Percentiles rank a stretch among this genome's conserved stretches.
phyloP scores from a whole-genome alignment of 1,284 basidiomycete species.

The Exsudoporus floridanus region DNA sequence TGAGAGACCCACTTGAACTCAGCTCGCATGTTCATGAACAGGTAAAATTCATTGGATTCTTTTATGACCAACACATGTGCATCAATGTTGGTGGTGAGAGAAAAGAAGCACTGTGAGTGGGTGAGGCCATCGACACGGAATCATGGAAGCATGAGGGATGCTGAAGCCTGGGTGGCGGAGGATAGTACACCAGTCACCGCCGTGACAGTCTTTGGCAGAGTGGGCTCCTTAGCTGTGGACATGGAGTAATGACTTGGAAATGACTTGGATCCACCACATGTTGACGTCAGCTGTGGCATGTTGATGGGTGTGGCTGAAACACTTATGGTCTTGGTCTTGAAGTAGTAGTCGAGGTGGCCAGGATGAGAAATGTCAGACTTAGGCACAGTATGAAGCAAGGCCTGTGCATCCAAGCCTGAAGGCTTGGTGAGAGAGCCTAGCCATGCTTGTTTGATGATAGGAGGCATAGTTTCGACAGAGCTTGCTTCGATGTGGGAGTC shows the following conservation, averaged over 20 bases:
- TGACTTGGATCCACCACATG: too few species aligned
- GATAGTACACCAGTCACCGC: neutral
- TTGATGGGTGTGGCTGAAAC: neutral
- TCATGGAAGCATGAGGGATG: neutral
- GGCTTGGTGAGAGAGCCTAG: neutral
- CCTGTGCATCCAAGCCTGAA: too few species aligned
- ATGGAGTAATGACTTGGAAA: neutral
- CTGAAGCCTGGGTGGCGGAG: neutral
- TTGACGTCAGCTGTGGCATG: too few species aligned
- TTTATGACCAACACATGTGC: too few species aligned
- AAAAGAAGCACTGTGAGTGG: neutral
- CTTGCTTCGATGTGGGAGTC: neutral
- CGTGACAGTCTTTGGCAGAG: neutral
- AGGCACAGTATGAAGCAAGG: neutral
- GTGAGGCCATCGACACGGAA: neutral
- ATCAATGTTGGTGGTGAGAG: neutral
- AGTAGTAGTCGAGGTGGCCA: neutral
- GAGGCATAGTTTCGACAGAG: too few species aligned
- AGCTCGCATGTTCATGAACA: too few species aligned
- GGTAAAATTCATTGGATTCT: too few species aligned
- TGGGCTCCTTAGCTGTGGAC: neutral
- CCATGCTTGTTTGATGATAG: neutral
- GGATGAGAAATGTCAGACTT: too few species aligned
- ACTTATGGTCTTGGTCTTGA: neutral
- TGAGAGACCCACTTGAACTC: too few species aligned